Evolutionary conservation across 441 rosid genomes (phyloP).

Genomic region (Arabidopsis lyrata): DNA sequence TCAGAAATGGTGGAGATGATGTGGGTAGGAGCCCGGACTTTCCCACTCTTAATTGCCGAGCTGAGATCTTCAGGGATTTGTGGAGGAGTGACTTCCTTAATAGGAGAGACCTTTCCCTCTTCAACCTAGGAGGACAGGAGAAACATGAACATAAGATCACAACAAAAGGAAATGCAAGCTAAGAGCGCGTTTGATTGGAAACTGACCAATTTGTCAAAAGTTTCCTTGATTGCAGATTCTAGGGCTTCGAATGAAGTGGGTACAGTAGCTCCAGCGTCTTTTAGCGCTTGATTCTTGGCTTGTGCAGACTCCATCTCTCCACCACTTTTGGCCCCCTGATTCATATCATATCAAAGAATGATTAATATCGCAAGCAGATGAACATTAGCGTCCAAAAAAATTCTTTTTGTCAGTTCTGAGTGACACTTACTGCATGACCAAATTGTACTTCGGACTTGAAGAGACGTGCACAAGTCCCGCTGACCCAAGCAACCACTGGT

Average conservation of each 20-base stretch:
- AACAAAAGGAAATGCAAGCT: conserved; percentile 9
- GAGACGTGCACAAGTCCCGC: conserved; percentile 96
- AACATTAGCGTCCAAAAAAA: not conserved
- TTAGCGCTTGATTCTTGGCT: conserved; percentile 93
- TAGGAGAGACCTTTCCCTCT: conserved; percentile 70
- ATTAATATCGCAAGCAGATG: conserved; percentile 16
- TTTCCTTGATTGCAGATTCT: conserved; percentile 77
- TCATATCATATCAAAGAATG: conserved; percentile 36
- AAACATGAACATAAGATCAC: conserved; percentile 19
- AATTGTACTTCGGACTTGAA: conserved; percentile 97
- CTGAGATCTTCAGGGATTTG: conserved; percentile 96
- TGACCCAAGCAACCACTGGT: conserved; percentile 99
- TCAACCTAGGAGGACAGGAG: conserved; percentile 56
- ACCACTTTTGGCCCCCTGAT: conserved; percentile 98
- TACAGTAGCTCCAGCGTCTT: conserved; percentile 90
- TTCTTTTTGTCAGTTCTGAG: conserved; percentile 32
- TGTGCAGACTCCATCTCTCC: conserved; percentile 99
- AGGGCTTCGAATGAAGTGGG: conserved; percentile 92
- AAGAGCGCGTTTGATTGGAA: conserved; percentile 9
- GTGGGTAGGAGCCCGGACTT: conserved; percentile 97
- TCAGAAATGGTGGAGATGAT: conserved; percentile 95
- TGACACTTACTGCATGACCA: conserved; percentile 92
- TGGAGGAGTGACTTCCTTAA: conserved; percentile 84
- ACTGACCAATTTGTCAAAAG: conserved; percentile 89
- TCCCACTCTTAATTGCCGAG: conserved; percentile 90